Percentiles rank a stretch among this genome's conserved stretches.
These are phyloP conservation scores for Fusarium domesticum DNA, from an alignment of 2,329 filamentous ascomycete species.

Conservation along the genomic window DNA sequence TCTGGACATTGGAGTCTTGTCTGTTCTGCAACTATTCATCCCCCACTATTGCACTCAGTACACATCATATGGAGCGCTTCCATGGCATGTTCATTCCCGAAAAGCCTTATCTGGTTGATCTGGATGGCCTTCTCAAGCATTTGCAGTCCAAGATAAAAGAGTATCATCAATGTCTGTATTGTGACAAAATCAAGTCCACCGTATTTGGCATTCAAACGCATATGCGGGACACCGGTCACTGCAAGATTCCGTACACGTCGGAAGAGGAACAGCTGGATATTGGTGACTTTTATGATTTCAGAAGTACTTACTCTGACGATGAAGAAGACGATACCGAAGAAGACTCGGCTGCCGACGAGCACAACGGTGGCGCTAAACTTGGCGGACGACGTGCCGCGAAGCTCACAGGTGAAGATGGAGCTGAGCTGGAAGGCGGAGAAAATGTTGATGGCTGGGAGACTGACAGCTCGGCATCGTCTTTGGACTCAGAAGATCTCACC, in stretches of 20 bases:
- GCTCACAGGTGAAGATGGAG: constrained; percentile 49
- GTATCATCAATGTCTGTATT: constrained; percentile 82
- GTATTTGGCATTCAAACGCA: constrained; percentile 85
- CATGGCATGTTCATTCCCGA: constrained; percentile 98
- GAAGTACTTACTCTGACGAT: constrained; percentile 87
- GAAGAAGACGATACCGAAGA: constrained; percentile 59
- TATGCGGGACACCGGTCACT: constrained; percentile 96
- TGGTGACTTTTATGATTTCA: constrained; percentile 96
- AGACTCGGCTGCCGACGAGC: constrained; percentile 39
- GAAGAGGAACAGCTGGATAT: constrained; percentile 91
- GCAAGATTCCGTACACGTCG: constrained; percentile 88
- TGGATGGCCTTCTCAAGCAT: constrained; percentile 76
- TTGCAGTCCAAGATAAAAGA: constrained; percentile 78
- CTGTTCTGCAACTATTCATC: constrained; percentile 92
- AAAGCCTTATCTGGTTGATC: constrained; percentile 74
- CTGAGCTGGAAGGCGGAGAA: constrained; percentile 51
- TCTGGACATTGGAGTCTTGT: constrained; percentile 56
- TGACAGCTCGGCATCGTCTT: constrained; percentile 83
- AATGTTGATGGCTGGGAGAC: constrained; percentile 89
- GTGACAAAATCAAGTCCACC: constrained; percentile 77
- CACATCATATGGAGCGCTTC: constrained; percentile 84
- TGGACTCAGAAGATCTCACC: constrained; percentile 80
- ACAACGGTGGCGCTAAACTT: constrained; percentile 64
- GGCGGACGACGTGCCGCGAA: constrained; percentile 57
- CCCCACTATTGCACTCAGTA: constrained; percentile 69